Evolutionary conservation across 1,284 basidiomycete species (phyloP).

Genomic region (Taiwanofungus camphoratus): DNA sequence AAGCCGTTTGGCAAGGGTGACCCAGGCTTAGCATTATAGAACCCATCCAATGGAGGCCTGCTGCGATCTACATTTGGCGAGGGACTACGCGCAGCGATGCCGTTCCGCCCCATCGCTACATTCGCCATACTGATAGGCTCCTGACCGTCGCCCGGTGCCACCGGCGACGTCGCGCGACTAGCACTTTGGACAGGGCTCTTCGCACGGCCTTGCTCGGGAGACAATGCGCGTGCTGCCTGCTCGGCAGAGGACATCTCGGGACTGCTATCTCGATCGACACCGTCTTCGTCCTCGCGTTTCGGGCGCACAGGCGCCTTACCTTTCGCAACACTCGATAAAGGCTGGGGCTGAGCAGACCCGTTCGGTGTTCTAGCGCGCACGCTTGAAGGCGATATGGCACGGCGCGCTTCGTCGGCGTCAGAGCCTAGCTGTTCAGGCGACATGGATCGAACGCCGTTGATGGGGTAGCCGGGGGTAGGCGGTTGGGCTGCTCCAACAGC

Average conservation of each 20-base stretch:
- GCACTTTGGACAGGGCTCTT: constrained; percentile 46
- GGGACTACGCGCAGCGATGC: constrained; percentile 49
- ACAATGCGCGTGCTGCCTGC: constrained; percentile 41
- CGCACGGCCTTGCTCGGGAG: constrained; percentile 50
- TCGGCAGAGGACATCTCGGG: constrained; percentile 41
- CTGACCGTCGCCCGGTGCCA: constrained; percentile 27
- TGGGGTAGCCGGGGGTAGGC: constrained; percentile 12
- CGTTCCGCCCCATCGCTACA: constrained; percentile 46
- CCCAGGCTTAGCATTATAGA: constrained; percentile 45
- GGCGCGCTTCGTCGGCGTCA: constrained; percentile 52
- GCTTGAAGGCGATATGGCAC: constrained; percentile 58
- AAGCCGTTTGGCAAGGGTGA: constrained; percentile 53
- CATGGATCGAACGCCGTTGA: constrained; percentile 44
- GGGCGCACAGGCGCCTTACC: constrained; percentile 55
- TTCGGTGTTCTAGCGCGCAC: constrained; percentile 37
- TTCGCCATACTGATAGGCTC: constrained; percentile 47
- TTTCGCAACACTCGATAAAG: constrained; percentile 34
- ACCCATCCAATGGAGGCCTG: constrained; percentile 52
- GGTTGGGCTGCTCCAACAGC: constrained; percentile 29
- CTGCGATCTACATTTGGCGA: constrained; percentile 54
- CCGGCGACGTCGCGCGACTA: constrained; percentile 54
- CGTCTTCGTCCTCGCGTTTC: constrained; percentile 56
- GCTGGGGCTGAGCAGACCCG: constrained; percentile 32
- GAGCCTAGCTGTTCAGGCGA: constrained; percentile 44
- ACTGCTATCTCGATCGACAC: constrained; percentile 46